Base-by-base conservation (phyloP, 2,329 filamentous ascomycete genomes). In the Trichoderma pleuroti region DNA sequence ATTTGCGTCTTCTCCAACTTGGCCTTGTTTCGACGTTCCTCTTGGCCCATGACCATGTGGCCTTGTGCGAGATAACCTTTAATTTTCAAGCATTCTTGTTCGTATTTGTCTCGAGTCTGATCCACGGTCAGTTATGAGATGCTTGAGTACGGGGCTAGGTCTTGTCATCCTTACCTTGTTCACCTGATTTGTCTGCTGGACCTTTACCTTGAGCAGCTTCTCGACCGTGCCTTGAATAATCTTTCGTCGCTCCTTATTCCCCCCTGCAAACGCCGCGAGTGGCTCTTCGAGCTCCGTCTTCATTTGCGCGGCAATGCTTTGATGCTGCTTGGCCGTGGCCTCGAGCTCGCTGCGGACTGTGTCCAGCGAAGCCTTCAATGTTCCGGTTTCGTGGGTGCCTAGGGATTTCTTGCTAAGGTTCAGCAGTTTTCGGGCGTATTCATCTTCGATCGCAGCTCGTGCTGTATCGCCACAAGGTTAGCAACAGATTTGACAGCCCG, bases 11-110 rank as follows among this genome's bases (percentile, higher is more conserved):
- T 99, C 81, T 99, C 96, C 56, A 99, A 87, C 82, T 97, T 98
- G 26, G 95, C 94, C 83, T 99, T 99, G 82, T 99, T 99, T 83
- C 97, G 98, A 32, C 96, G 90, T 84, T 99, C 96, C 80, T 99
- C 96, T 76, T 99, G 96, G 16, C 96, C 96, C 96, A 99, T 99
- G 71, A 99, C 96, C 96, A 99, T 99, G 80, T 99, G 97, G 11
- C 96, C 96, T 81, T 99, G 96, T 5, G 97, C 96, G 5, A 99
- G 88, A 78, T 99, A 99, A 49, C 96, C 96, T 82, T 99, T 99
- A 80, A 99, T 98, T 80, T 97, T 96, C 57, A 99, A 86, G 79
- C 95, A 98, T 76, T 99, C 97, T 81, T 99, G 95, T 82, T 99
- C 96, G 79, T 97, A 99, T 63, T 92, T 91, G 82, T 99, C 96